A percentile compares a stretch with the other conserved stretches of the same genome.
Evolutionary conservation across 805 yeast genomes (phyloP).

Genomic region (Candida adriatica): DNA sequence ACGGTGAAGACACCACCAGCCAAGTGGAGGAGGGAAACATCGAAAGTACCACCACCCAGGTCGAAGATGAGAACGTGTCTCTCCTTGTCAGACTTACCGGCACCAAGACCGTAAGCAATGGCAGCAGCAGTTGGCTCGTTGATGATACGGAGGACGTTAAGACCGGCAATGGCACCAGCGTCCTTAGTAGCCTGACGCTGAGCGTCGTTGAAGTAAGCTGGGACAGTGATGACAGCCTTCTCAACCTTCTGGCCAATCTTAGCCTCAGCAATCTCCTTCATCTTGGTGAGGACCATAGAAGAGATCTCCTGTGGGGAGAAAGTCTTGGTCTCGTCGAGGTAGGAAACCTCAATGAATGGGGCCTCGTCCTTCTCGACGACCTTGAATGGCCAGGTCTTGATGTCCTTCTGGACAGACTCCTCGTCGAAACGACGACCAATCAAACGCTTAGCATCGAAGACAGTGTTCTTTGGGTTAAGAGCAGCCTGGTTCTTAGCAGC

Average conservation of each 20-base stretch:
- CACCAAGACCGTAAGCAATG: constrained; percentile 97
- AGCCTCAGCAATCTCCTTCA: constrained; percentile 79
- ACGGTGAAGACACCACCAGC: constrained; percentile 97
- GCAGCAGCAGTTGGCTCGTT: constrained; percentile 95
- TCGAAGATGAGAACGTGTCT: constrained; percentile 89
- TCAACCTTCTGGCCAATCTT: constrained; percentile 65
- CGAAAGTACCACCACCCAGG: constrained; percentile 99
- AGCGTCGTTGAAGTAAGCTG: constrained; percentile 76
- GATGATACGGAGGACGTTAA: constrained; percentile 69
- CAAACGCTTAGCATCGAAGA: constrained; percentile 78
- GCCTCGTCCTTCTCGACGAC: constrained; percentile 57
- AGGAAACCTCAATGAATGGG: constrained; percentile 66
- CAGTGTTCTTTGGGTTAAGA: constrained; percentile 70
- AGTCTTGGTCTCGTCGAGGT: constrained; percentile 59
- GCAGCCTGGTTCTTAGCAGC: constrained; percentile 84
- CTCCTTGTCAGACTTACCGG: constrained; percentile 74
- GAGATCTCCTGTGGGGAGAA: constrained; percentile 70
- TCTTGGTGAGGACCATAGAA: constrained; percentile 64
- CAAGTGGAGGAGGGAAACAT: constrained; percentile 87
- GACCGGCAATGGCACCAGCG: constrained; percentile 76
- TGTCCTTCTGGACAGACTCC: constrained; percentile 76
- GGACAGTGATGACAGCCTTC: constrained; percentile 73
- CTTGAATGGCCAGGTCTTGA: constrained; percentile 86
- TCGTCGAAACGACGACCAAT: constrained; percentile 76
- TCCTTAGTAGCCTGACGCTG: constrained; percentile 81